A percentile compares a stretch with the other conserved stretches of the same genome.
phyloP scores from a whole-genome alignment of 2,329 filamentous ascomycete genomes.

The Metarhizium sp. region DNA sequence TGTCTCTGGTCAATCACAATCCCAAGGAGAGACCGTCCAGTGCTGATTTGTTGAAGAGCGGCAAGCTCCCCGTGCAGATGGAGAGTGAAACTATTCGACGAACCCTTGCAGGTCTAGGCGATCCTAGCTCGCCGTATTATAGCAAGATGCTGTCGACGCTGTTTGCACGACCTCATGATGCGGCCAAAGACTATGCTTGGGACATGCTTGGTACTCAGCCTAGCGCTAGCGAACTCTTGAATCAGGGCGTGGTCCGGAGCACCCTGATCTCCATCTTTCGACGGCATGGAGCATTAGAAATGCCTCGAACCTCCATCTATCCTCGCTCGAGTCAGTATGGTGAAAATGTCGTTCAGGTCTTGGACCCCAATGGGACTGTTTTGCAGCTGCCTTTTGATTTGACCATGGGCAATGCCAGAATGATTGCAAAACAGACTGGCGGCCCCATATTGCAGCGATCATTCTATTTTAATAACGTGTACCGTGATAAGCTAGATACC shows the following conservation, averaged over 20 bases:
- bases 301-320: slow-evolving; percentile 64
- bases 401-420: slow-evolving; percentile 78
- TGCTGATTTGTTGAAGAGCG: slow-evolving; percentile 71
- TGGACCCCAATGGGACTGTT: slow-evolving; percentile 78
- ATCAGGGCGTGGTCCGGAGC: slow-evolving; percentile 66
- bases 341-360: slow-evolving; percentile 63
- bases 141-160: slow-evolving; percentile 80
- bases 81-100: slow-evolving; percentile 86
- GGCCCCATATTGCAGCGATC: slow-evolving; percentile 60
- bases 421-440: slow-evolving; percentile 62
- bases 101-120: slow-evolving; percentile 70
- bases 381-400: slow-evolving; percentile 92
- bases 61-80: slow-evolving; percentile 81
- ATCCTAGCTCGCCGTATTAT: slow-evolving; percentile 80
- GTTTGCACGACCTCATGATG: slow-evolving; percentile 66
- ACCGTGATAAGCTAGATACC: slow-evolving; percentile 67
- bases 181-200: slow-evolving; percentile 74
- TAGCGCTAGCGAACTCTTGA: slow-evolving; percentile 52
- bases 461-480: slow-evolving; percentile 82
- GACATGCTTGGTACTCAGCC: slow-evolving; percentile 54
- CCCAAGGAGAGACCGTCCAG: slow-evolving; percentile 77
- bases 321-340: slow-evolving; percentile 73
- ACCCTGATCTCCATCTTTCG: slow-evolving; percentile 71
- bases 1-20: slow-evolving; percentile 70
- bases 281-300: slow-evolving; percentile 81